A percentile compares a stretch with the other conserved stretches of the same genome.
Evolutionary conservation across 495 filamentous ascomycete genomes (phyloP).

Genomic region (Penicillium canescens): DNA sequence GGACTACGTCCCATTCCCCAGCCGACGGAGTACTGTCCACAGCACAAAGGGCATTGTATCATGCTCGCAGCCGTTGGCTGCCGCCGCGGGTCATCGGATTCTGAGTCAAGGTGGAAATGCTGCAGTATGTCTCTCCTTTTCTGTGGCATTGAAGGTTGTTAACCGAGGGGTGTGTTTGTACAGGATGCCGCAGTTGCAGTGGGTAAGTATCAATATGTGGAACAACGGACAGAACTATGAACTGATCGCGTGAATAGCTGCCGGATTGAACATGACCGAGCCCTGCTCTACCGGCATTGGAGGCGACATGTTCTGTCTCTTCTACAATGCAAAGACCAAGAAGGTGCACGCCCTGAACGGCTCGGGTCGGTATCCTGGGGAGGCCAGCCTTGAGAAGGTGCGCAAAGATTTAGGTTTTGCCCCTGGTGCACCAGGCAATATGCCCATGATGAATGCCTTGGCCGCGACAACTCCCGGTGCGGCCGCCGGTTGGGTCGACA

Average conservation of each 20-base stretch:
- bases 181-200: slow-evolving; percentile 95
- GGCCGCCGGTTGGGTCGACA: slow-evolving; percentile 92
- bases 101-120: slow-evolving; percentile 88
- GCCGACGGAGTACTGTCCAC: slow-evolving; percentile 87
- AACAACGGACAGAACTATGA: neutral
- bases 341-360: slow-evolving; percentile 87
- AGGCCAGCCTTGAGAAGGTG: slow-evolving; percentile 66
- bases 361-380: slow-evolving; percentile 76
- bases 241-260: slow-evolving; percentile 50
- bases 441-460: slow-evolving; percentile 77
- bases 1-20: slow-evolving; percentile 67
- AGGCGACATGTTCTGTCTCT: slow-evolving; percentile 97
- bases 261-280: slow-evolving; percentile 90
- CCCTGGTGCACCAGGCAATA: slow-evolving; percentile 58
- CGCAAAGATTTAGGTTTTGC: slow-evolving; percentile 67
- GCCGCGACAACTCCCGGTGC: slow-evolving; percentile 87
- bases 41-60: slow-evolving; percentile 91
- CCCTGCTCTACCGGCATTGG: slow-evolving; percentile 95
- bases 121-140: slow-evolving; percentile 60
- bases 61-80: slow-evolving; percentile 87
- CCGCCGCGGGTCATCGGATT: slow-evolving; percentile 81
- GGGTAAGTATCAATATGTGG: slow-evolving; percentile 37
- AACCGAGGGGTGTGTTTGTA: neutral
- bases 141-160: neutral
- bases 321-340: slow-evolving; percentile 79